phyloP scores from a whole-genome alignment of 306 rosid species.

The Malus sylvestris region DNA sequence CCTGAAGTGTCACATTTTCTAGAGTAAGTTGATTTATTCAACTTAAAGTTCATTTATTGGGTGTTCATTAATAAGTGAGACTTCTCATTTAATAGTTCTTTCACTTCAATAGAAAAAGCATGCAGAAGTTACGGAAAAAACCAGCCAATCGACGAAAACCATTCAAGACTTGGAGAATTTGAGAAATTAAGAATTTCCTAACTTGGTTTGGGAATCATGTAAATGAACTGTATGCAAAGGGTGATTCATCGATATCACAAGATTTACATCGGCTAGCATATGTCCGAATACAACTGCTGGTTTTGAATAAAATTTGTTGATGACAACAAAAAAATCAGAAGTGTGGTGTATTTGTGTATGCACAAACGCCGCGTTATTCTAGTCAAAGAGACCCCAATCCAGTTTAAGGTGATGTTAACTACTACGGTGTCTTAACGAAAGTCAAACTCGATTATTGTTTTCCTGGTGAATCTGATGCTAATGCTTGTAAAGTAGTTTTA shows the following conservation, averaged over 20 bases:
- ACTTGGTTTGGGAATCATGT: background rate
- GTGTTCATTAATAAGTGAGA: background rate
- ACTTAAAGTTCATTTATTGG: background rate
- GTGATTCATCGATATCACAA: background rate
- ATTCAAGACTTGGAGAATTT: background rate
- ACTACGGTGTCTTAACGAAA: background rate
- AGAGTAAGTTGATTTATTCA: background rate
- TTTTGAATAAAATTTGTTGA: background rate
- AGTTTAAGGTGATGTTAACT: background rate
- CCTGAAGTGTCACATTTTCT: background rate
- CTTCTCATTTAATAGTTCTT: background rate
- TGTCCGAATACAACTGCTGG: background rate
- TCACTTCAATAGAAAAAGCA: background rate
- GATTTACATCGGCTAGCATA: background rate
- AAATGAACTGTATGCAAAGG: background rate
- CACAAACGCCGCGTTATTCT: background rate
- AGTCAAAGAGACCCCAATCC: background rate
- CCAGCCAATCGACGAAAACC: background rate
- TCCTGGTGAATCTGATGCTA: background rate
- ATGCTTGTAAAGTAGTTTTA: background rate
- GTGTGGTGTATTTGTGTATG: background rate
- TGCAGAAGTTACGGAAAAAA: background rate
- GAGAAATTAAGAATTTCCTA: background rate
- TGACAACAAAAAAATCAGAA: background rate
- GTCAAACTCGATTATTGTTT: background rate